These are phyloP conservation scores for Pisolithus tinctorius DNA, from an alignment of 768 basidiomycete species.

Conservation along the genomic window DNA sequence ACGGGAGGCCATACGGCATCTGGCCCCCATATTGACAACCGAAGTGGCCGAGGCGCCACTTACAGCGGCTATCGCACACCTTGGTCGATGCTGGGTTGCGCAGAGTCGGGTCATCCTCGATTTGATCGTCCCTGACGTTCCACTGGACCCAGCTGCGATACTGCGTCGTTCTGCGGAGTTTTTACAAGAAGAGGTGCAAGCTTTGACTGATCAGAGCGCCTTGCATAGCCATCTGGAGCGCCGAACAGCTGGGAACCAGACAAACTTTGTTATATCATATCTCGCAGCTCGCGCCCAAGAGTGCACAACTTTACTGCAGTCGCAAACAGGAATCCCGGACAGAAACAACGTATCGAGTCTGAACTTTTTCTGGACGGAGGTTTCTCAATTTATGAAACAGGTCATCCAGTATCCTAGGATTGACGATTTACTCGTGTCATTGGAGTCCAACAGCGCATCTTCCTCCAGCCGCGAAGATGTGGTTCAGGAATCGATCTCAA, in stretches of 20 bases:
- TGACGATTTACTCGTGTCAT: conserved; percentile 35
- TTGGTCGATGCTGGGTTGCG: conserved; percentile 54
- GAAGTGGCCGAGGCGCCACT: conserved; percentile 10
- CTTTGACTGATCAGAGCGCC: conserved; percentile 41
- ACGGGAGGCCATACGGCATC: conserved; percentile 25
- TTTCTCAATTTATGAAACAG: conserved; percentile 66
- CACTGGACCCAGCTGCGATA: conserved; percentile 80
- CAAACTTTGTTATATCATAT: conserved; percentile 42
- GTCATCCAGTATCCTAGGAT: conserved; percentile 45
- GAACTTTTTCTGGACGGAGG: conserved; percentile 67
- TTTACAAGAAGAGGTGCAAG: conserved; percentile 33
- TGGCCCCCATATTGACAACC: conserved; percentile 22
- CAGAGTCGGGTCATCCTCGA: conserved; percentile 54
- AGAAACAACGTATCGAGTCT: conserved; percentile 43
- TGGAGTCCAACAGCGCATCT: conserved; percentile 31
- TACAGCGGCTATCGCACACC: conserved; percentile 23
- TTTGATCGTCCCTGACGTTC: conserved; percentile 75
- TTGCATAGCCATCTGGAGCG: conserved; percentile 53
- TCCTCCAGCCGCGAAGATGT: conserved; percentile 55
- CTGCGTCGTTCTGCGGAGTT: conserved; percentile 42
- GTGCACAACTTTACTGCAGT: conserved; percentile 17
- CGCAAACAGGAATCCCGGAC: conserved; percentile 23
- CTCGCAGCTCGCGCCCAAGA: conserved; percentile 34
- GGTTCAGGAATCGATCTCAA: conserved; percentile 70
- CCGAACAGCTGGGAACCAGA: conserved; percentile 47